phyloP scores from a whole-genome alignment of 148 eudicot species.

The Amaranthus hypochondriacus region DNA sequence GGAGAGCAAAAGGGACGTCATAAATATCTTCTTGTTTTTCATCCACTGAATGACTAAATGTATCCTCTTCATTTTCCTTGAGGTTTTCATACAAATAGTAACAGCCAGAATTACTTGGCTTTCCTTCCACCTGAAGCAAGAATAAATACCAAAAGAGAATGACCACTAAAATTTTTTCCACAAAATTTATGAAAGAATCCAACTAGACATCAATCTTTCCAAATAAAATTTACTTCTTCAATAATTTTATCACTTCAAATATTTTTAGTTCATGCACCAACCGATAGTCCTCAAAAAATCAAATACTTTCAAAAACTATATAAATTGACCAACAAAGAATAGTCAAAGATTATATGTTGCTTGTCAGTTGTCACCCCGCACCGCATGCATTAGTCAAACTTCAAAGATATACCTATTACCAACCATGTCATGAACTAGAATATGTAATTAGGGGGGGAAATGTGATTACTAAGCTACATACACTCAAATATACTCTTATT shows the following conservation, averaged over 20 bases:
- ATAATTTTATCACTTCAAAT: background rate
- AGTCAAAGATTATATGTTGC: background rate
- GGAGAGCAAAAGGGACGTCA: constrained; percentile 55
- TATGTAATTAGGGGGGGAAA: background rate
- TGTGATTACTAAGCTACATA: background rate
- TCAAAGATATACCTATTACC: background rate
- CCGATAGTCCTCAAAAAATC: background rate
- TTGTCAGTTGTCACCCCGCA: background rate
- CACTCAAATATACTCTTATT: background rate
- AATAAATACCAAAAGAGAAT: background rate
- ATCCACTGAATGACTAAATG: constrained; percentile 45
- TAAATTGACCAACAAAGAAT: background rate
- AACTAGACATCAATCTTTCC: background rate
- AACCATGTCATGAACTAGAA: background rate
- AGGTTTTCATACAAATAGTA: constrained; percentile 84
- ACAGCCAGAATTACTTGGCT: constrained; percentile 49
- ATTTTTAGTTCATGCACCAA: constrained; percentile 3
- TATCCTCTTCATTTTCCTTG: constrained; percentile 58
- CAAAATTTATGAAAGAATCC: background rate
- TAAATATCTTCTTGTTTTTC: constrained; percentile 33
- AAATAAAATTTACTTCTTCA: background rate
- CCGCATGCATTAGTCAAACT: background rate
- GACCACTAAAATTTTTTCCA: background rate
- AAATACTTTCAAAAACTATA: background rate
- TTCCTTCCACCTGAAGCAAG: constrained; percentile 68